phyloP scores from a whole-genome alignment of 768 basidiomycete species.

The Boletus eberwhitei region DNA sequence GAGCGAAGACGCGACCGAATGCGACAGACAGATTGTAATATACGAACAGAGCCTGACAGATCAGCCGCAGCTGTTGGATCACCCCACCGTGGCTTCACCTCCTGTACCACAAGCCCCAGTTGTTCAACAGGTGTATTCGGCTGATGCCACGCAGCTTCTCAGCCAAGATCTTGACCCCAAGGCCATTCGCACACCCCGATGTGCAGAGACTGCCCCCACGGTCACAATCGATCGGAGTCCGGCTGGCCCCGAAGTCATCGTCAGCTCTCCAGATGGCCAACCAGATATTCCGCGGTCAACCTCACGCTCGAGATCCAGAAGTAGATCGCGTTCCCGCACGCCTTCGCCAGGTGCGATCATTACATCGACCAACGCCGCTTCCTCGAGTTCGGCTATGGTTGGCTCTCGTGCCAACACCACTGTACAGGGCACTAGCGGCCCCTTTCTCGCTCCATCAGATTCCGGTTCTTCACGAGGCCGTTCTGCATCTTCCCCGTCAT shows the following conservation, averaged over 20 bases:
- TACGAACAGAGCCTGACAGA: slow-evolving; percentile 14
- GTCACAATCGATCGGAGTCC: slow-evolving; percentile 8
- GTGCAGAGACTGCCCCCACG: slow-evolving; percentile 16
- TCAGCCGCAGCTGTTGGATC: slow-evolving; percentile 13
- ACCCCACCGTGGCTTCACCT: slow-evolving; percentile 9
- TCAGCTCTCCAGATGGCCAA: slow-evolving; percentile 35
- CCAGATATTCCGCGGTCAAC: slow-evolving; percentile 32
- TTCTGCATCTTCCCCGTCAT: slow-evolving; percentile 34
- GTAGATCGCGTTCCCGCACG: slow-evolving; percentile 43
- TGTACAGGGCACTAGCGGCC: slow-evolving; percentile 17
- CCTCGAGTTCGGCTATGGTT: slow-evolving; percentile 3
- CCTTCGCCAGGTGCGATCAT: slow-evolving; percentile 38
- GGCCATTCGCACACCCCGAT: slow-evolving; percentile 8
- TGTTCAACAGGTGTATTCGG: slow-evolving; percentile 3
- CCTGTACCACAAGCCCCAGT: not conserved
- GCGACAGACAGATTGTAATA: slow-evolving; percentile 18
- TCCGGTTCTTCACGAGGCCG: slow-evolving; percentile 19
- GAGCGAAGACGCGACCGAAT: slow-evolving; percentile 18
- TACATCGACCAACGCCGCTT: slow-evolving; percentile 9
- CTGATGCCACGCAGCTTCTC: slow-evolving; percentile 18
- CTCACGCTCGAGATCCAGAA: slow-evolving; percentile 32
- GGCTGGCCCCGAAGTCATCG: slow-evolving; percentile 31
- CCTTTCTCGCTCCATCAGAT: slow-evolving; percentile 28
- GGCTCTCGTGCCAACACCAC: slow-evolving; percentile 11
- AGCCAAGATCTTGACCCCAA: slow-evolving; percentile 19